Evolutionary conservation across 805 yeast genomes (phyloP).

Genomic region (Kluyveromyces dobzhanskii): DNA sequence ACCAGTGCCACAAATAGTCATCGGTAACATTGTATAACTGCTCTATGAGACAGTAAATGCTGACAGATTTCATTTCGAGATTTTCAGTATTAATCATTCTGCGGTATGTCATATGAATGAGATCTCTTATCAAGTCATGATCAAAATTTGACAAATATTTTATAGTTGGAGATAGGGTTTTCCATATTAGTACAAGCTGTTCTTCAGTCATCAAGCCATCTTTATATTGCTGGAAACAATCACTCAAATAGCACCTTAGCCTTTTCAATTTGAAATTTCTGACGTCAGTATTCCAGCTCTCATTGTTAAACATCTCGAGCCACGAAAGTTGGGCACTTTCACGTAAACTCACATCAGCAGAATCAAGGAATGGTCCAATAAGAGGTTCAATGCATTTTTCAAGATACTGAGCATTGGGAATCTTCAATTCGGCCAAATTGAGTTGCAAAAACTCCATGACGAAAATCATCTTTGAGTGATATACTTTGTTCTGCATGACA

Average conservation of each 20-base stretch:
- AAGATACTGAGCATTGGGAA: constrained; percentile 6
- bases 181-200: constrained; percentile 16
- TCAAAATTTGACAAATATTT: constrained; percentile 7
- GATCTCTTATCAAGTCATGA: constrained; percentile 13
- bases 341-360: constrained; percentile 10
- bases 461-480: constrained; percentile 18
- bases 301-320: constrained; percentile 12
- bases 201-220: constrained; percentile 9
- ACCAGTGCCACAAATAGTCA: constrained; percentile 16
- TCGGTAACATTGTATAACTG: constrained; percentile 14
- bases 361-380: constrained; percentile 6
- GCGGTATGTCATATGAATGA: constrained; percentile 17
- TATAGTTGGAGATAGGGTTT: constrained; percentile 11
- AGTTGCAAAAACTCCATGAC: constrained; percentile 17
- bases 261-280: constrained; percentile 14
- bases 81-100: constrained; percentile 10
- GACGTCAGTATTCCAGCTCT: constrained; percentile 2
- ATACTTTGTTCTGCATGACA: constrained; percentile 11
- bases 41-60: constrained; percentile 17
- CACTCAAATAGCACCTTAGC: constrained; percentile 10
- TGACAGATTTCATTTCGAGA: constrained; percentile 8
- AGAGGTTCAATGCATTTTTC: constrained; percentile 9
- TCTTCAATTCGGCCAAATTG: constrained; percentile 8
- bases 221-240: constrained; percentile 13
- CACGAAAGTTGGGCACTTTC: constrained; percentile 20